These are phyloP conservation scores for Teunomyces atbi DNA, from an alignment of 805 yeast genomes.

Conservation along the genomic window DNA sequence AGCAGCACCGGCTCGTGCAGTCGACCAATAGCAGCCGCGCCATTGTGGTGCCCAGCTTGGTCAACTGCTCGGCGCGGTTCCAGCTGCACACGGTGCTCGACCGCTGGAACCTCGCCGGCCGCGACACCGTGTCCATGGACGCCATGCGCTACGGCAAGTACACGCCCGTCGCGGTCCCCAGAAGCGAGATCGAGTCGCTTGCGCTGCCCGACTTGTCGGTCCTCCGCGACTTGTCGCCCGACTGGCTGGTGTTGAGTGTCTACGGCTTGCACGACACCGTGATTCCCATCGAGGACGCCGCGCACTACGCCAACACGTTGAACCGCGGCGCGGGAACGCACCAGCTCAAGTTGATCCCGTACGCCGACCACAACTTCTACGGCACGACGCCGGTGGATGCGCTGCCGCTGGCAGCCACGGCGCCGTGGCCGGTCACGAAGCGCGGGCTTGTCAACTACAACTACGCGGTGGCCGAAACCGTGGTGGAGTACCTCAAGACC, in stretches of 20 bases:
- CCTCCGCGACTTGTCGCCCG: conserved; percentile 41
- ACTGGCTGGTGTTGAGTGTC: conserved; percentile 58
- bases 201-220: conserved; percentile 45
- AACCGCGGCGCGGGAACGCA: conserved; percentile 50
- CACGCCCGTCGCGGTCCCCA: conserved; percentile 41
- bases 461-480: conserved; percentile 46
- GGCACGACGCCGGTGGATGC: too few species aligned
- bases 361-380: conserved; percentile 81
- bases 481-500: conserved; percentile 49
- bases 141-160: conserved; percentile 54
- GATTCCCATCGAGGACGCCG: conserved; percentile 64
- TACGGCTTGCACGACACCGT: conserved; percentile 70
- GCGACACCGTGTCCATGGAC: conserved; percentile 16
- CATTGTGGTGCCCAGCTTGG: conserved; percentile 56
- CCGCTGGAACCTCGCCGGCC: conserved; percentile 29
- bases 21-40: conserved; percentile 25
- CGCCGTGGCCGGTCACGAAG: conserved; percentile 42
- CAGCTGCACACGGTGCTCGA: conserved; percentile 46
- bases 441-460: conserved; percentile 56
- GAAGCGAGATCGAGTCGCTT: conserved; percentile 50
- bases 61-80: conserved; percentile 75
- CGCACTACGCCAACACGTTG: conserved; percentile 56
- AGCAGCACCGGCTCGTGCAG: conserved; percentile 37
- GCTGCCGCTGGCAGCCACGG: too few species aligned
- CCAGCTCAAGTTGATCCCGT: conserved; percentile 53